A percentile compares a stretch with the other conserved stretches of the same genome.
Conservation (phyloP, 257 asterid species). For the Salvia miltiorrhiza region DNA sequence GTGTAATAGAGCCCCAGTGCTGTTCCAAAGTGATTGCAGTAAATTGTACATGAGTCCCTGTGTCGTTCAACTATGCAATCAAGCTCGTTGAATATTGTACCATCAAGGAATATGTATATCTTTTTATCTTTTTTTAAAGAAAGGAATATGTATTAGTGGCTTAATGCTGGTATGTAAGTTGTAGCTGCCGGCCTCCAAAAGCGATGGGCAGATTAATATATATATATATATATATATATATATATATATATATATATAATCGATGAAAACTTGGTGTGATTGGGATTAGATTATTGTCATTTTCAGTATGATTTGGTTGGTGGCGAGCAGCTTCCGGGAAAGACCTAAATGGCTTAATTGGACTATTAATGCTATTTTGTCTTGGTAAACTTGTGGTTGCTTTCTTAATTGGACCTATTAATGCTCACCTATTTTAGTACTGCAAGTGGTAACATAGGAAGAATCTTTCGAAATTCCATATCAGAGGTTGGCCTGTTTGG, state of each 20-base stretch:
- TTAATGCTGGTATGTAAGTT: conserved; percentile 13
- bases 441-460: conserved; percentile 19
- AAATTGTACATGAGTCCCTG: conserved; percentile 9
- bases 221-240: too few species aligned
- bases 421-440: not conserved
- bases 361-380: not conserved
- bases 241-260: not conserved
- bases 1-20: not conserved
- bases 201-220: conserved; percentile 16
- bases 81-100: not conserved
- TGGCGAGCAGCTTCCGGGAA: conserved; percentile 21
- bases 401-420: not conserved
- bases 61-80: conserved; percentile 1
- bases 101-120: conserved; percentile 18
- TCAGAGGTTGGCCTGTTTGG: not conserved
- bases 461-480: not conserved
- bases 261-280: not conserved
- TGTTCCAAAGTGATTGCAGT: not conserved
- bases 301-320: conserved; percentile 20
- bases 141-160: conserved; percentile 3
- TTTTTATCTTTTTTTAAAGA: too few species aligned
- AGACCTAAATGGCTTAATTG: not conserved
- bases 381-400: not conserved
- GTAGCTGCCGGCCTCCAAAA: conserved; percentile 35
- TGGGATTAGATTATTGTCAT: not conserved